These are phyloP conservation scores for Thelephora terrestris DNA, from an alignment of 1,284 basidiomycete genomes.

Conservation along the genomic window DNA sequence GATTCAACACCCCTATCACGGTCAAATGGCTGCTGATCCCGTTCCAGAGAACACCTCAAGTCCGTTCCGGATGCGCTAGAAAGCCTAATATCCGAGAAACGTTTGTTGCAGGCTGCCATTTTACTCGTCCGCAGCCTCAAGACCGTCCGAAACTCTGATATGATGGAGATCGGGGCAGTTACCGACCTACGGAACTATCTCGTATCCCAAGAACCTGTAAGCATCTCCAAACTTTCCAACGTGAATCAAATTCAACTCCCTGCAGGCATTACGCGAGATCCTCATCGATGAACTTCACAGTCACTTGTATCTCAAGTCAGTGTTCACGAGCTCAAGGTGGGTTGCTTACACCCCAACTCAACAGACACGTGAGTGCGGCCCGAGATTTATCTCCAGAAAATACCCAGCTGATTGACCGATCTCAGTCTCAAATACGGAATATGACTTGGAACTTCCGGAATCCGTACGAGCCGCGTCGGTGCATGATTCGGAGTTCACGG, in stretches of 20 bases:
- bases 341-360: conserved; percentile 76
- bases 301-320: conserved; percentile 95
- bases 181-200: conserved; percentile 86
- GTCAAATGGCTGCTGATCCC: conserved; percentile 4
- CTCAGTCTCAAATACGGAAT: conserved; percentile 48
- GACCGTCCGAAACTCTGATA: conserved; percentile 84
- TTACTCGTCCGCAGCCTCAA: conserved; percentile 86
- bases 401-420: conserved; percentile 5
- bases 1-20: conserved; percentile 19
- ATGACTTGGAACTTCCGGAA: conserved; percentile 36
- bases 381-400: background rate
- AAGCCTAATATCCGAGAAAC: conserved; percentile 92
- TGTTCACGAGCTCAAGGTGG: conserved; percentile 95
- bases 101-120: conserved; percentile 82
- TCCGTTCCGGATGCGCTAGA: conserved; percentile 89
- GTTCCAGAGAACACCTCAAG: conserved; percentile 78
- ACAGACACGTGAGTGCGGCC: conserved; percentile 47
- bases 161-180: conserved; percentile 91
- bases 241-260: background rate
- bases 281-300: conserved; percentile 93
- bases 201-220: conserved; percentile 75
- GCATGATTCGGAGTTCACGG: conserved; percentile 10
- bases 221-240: conserved; percentile 17
- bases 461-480: background rate
- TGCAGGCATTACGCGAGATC: conserved; percentile 81